Conservation (phyloP, 2,329 filamentous ascomycete species). For the Neonectria faginata region DNA sequence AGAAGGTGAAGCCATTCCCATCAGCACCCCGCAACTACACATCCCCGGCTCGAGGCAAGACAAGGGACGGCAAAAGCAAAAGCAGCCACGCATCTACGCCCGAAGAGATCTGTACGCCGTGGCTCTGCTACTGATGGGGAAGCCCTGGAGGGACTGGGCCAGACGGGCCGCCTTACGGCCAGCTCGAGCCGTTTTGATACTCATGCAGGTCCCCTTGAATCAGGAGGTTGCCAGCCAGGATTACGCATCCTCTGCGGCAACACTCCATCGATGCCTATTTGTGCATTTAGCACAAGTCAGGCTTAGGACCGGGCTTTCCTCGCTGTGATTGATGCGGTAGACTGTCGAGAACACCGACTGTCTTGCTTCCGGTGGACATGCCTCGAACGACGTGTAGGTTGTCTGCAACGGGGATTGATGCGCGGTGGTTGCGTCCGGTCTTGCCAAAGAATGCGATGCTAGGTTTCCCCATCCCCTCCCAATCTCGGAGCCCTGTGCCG, state of each 20-base stretch:
- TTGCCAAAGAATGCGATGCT: conserved; percentile 1
- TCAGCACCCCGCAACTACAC: conserved; percentile 32
- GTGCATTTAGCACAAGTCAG: conserved; percentile 40
- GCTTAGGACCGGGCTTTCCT: conserved; percentile 10
- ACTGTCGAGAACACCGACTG: conserved; percentile 7
- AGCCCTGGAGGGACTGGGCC: conserved; percentile 7
- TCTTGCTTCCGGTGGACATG: conserved; percentile 2
- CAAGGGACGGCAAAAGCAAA: conserved; percentile 13
- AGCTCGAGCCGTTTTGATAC: conserved; percentile 16
- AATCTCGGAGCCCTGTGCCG: conserved; percentile 24
- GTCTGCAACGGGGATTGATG: conserved; percentile 31
- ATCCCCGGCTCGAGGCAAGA: conserved; percentile 11
- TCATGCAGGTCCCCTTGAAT: conserved; percentile 39
- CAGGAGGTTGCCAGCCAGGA: conserved; percentile 5
- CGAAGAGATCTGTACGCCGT: conserved; percentile 31
- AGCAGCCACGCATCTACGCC: conserved; percentile 29
- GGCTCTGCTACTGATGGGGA: conserved; percentile 9
- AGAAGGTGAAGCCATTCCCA: conserved; percentile 24
- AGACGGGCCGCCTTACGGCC: conserved; percentile 18
- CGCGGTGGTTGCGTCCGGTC: background rate
- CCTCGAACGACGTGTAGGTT: conserved; percentile 28
- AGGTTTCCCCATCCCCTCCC: conserved; percentile 33
- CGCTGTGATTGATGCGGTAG: conserved; percentile 45
- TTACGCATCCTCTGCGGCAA: conserved; percentile 9
- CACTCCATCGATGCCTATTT: conserved; percentile 39